Percentiles rank a stretch among this genome's conserved stretches.
phyloP scores from a whole-genome alignment of 371 early-diverging fungal genomes.

The Lichtheimia ramosa region DNA sequence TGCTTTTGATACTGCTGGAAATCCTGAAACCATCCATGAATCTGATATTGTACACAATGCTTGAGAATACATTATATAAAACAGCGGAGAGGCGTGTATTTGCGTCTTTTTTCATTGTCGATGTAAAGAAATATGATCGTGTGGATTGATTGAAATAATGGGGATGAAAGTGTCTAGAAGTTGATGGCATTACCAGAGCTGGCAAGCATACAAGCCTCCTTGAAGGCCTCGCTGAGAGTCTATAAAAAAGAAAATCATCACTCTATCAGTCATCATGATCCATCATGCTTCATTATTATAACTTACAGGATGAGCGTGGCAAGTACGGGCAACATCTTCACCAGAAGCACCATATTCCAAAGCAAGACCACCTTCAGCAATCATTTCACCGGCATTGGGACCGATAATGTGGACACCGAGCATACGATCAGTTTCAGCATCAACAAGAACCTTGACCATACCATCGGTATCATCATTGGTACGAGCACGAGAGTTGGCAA shows the following conservation, averaged over 20 bases:
- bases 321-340: slow-evolving; percentile 97
- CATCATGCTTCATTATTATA: slow-evolving; percentile 1
- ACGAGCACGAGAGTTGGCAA: slow-evolving; percentile 97
- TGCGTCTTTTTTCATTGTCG: not conserved
- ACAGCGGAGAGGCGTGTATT: not conserved
- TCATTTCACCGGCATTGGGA: slow-evolving; percentile 98
- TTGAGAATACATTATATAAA: not conserved
- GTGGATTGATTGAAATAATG: not conserved
- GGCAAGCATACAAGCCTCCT: slow-evolving; percentile 93
- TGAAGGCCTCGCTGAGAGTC: slow-evolving; percentile 96
- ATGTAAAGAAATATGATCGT: not conserved
- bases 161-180: slow-evolving; percentile 41
- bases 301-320: slow-evolving; percentile 93
- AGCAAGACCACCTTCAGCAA: slow-evolving; percentile 96
- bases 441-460: slow-evolving; percentile 93
- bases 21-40: slow-evolving; percentile 8
- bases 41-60: slow-evolving; percentile 5
- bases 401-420: slow-evolving; percentile 98
- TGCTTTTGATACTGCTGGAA: slow-evolving; percentile 13
- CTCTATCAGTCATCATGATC: not conserved
- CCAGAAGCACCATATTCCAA: slow-evolving; percentile 96
- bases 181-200: slow-evolving; percentile 74
- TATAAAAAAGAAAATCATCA: not conserved
- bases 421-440: slow-evolving; percentile 94
- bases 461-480: slow-evolving; percentile 96